Base-by-base conservation (phyloP, 306 rosid genomes). In the Prosopis cineraria region DNA sequence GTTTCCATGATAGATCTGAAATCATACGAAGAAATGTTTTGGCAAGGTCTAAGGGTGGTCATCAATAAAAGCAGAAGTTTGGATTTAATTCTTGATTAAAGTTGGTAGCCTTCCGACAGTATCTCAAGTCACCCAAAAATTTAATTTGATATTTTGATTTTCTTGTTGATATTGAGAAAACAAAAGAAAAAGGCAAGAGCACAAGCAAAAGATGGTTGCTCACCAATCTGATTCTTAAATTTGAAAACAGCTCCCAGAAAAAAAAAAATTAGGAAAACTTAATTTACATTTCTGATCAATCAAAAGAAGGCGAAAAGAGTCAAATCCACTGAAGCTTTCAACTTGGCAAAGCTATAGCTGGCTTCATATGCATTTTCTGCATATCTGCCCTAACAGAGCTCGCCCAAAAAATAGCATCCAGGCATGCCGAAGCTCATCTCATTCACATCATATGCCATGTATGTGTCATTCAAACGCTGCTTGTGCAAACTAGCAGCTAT, bases 141-240 rank as follows among this genome's bases (percentile, higher is more conserved):
- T 53, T 11, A 37, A 65, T 64, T 64, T 36, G 70, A 22, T 65
- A 36, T 9, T n/a, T n/a, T 65, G 48, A 36, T n/a, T 36, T 36
- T 66, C 33, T 67, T 20, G 52, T 39, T 22, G 34, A 66, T 22
- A 20, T 36, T 66, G 30, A 39, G 33, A 55, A 24, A 3, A 4
- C 14, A 22, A 24, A 20, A 7, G 34, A 3, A 13, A 59, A 29
- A 27, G 0, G 7, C 7, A 16, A 16, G 10, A 39, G 20, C 2
- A 20, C 34, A 39, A 37, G 14, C 67, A 75, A 60, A 33, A 59
- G 47, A 73, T 73, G 37, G 31, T 63, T 68, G 48, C 75, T 68
- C 78, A 40, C 74, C 74, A 60, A 66, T 72, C 47, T 39, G 72
- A 69, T 68, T 81, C 82, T 77, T 62, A 76, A 79, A 69, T 66